Conservation (phyloP, 2,329 filamentous ascomycete species). For the Alternaria consortialis region DNA sequence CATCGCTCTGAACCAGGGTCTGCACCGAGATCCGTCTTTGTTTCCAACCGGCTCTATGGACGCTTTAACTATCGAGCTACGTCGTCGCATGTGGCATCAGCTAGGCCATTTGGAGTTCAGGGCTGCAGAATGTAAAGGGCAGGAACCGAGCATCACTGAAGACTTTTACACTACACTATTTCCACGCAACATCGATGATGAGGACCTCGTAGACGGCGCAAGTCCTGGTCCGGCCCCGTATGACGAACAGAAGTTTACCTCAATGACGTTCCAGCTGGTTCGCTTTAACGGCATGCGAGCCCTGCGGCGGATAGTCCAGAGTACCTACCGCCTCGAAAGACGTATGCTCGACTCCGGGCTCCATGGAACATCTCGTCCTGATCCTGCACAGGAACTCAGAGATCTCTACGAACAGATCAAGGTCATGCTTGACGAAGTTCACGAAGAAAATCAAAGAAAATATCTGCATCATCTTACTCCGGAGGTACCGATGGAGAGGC, state of each 20-base stretch:
- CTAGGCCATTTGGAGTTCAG: slow-evolving; percentile 51
- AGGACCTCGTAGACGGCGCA: slow-evolving; percentile 49
- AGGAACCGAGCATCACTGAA: slow-evolving; percentile 49
- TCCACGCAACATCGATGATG: slow-evolving; percentile 51
- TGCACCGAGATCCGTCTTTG: slow-evolving; percentile 50
- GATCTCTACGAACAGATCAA: slow-evolving; percentile 49
- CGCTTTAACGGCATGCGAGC: slow-evolving; percentile 47
- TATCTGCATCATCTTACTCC: slow-evolving; percentile 44
- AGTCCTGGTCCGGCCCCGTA: slow-evolving; percentile 43
- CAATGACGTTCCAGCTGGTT: slow-evolving; percentile 49
- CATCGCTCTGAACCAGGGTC: slow-evolving; percentile 49
- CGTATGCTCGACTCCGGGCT: slow-evolving; percentile 48
- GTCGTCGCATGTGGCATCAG: slow-evolving; percentile 51
- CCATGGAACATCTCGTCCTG: slow-evolving; percentile 44
- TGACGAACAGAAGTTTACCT: slow-evolving; percentile 45
- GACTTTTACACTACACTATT: slow-evolving; percentile 51
- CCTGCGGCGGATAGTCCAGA: slow-evolving; percentile 48
- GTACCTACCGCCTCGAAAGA: slow-evolving; percentile 49
- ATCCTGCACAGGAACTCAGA: slow-evolving; percentile 46
- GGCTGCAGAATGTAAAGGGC: slow-evolving; percentile 51
- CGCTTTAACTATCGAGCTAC: slow-evolving; percentile 48
- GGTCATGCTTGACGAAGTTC: slow-evolving; percentile 47
- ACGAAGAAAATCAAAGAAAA: slow-evolving; percentile 45
- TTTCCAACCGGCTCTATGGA: slow-evolving; percentile 50
- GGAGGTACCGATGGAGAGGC: slow-evolving; percentile 43